Evolutionary conservation across 225 moss, liverwort and hornwort genomes (phyloP), one percentile per base, ranked within the genome.

Genomic region (Polytrichum formosum): DNA sequence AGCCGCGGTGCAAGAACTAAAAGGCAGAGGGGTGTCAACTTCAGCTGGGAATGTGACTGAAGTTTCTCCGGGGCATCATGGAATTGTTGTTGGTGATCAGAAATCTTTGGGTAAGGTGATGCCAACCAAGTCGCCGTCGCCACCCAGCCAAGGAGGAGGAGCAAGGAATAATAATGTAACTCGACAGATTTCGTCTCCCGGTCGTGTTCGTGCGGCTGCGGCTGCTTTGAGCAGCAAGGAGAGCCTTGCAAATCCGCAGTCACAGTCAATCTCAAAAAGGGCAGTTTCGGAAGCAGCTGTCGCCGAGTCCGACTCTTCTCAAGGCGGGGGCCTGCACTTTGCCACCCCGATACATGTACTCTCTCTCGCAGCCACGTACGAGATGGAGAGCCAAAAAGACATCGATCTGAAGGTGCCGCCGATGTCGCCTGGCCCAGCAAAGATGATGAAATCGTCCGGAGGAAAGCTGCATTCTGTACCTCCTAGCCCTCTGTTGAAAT

Each of bases 281-380:
- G 10, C 46, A 46, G 13, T 46, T 46, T 69, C 60, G n/a, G 76
- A 72, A 67, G 68, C 66, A 46, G 71, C 72, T 21, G 72, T 68
- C 59, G 13, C 76, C 25, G 54, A 76, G 30, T 72, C 54, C 54
- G 75, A 58, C 68, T 6, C 69, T 46, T 25, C 23, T 66, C 76
- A 72, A 54, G 35, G 35, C 13, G 77, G 77, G 73, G 67, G 77
- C 20, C 83, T 80, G 29, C 77, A 77, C 69, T 87, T 87, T 74
- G 83, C 83, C 30, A 81, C 87, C 63, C 76, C 87, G 56, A 84
- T 83, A 55, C 78, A 84, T 70, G 87, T 87, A 17, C 81, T 87
- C 37, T 83, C 87, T 55, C 76, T 87, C 2, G 87, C 87, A 27
- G 87, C 87, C 67, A 77, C 81, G 25, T 87, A 77, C 63, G 87